A percentile compares a stretch with the other conserved stretches of the same genome.
These are phyloP conservation scores for Epichloe sylvatica DNA, from an alignment of 2,329 filamentous ascomycete species.

Conservation along the genomic window DNA sequence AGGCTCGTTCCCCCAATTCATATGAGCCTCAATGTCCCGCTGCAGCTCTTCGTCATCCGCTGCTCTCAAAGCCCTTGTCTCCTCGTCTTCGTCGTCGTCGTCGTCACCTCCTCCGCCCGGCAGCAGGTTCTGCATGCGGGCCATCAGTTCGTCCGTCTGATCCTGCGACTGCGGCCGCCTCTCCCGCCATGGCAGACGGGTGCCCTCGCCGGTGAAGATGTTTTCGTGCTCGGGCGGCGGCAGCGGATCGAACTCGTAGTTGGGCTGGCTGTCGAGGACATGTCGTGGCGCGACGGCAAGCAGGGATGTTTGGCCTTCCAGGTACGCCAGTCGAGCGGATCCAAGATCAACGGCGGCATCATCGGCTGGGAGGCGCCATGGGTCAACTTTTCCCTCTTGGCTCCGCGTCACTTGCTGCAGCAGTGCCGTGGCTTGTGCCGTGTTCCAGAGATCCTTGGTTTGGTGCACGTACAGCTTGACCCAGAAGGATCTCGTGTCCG, in stretches of 20 bases:
- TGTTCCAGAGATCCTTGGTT: slow-evolving; percentile 77
- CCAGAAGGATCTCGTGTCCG: slow-evolving; percentile 50
- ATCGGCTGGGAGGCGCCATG: slow-evolving; percentile 22
- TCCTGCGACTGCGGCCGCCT: slow-evolving; percentile 4
- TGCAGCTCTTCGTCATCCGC: slow-evolving; percentile 20
- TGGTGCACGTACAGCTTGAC: slow-evolving; percentile 63
- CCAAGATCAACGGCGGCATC: slow-evolving; percentile 28
- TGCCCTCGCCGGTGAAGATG: slow-evolving; percentile 31
- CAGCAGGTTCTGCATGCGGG: slow-evolving; percentile 17
- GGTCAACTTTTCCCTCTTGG: slow-evolving; percentile 31
- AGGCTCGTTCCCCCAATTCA: slow-evolving; percentile 11
- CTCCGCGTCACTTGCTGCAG: slow-evolving; percentile 55
- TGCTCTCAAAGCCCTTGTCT: slow-evolving; percentile 11
- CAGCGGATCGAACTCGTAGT: slow-evolving; percentile 67
- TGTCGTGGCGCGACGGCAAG: slow-evolving; percentile 54
- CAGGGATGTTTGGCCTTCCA: slow-evolving; percentile 60
- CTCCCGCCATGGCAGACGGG: slow-evolving; percentile 29
- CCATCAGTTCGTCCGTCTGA: slow-evolving; percentile 10
- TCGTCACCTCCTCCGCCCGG: slow-evolving; percentile 1
- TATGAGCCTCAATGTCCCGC: slow-evolving; percentile 18
- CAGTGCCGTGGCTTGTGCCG: slow-evolving; percentile 51
- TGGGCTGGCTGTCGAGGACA: slow-evolving; percentile 51
- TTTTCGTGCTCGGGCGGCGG: slow-evolving; percentile 50
- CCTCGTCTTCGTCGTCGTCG: slow-evolving; percentile 14
- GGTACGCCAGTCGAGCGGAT: slow-evolving; percentile 62